phyloP scores from a whole-genome alignment of 2,329 filamentous ascomycete species.

The Daldinia sp. region DNA sequence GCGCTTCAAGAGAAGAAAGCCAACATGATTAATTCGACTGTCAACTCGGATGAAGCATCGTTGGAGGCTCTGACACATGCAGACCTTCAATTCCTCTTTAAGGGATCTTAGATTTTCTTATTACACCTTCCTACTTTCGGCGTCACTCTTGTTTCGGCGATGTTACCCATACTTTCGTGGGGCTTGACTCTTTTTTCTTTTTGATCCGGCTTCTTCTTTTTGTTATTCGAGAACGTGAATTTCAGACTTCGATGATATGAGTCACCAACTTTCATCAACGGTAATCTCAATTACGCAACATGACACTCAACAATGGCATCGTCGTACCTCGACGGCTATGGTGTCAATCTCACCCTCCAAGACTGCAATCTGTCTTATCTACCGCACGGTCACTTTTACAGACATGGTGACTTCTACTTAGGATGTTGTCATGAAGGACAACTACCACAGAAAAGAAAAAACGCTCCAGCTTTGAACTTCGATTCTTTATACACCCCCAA shows the following conservation, averaged over 20 bases:
- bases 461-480: not conserved
- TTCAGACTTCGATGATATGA: not conserved
- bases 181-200: not conserved
- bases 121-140: not conserved
- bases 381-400: not conserved
- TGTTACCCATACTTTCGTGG: not conserved
- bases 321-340: not conserved
- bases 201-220: not conserved
- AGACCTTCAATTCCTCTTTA: conserved; percentile 97
- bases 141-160: not conserved
- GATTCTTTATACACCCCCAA: not conserved
- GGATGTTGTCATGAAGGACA: not conserved
- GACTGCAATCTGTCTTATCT: not conserved
- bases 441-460: not conserved
- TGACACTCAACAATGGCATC: not conserved
- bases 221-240: not conserved
- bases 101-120: conserved; percentile 64
- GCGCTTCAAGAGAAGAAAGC: conserved; percentile 98
- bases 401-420: not conserved
- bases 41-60: conserved; percentile 91
- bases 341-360: not conserved
- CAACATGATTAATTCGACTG: conserved; percentile 96
- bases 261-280: not conserved
- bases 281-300: not conserved
- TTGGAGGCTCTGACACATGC: conserved; percentile 91